These are phyloP conservation scores for Debaryomyces sp. DNA, from an alignment of 1,139 yeast genomes.

Conservation along the genomic window DNA sequence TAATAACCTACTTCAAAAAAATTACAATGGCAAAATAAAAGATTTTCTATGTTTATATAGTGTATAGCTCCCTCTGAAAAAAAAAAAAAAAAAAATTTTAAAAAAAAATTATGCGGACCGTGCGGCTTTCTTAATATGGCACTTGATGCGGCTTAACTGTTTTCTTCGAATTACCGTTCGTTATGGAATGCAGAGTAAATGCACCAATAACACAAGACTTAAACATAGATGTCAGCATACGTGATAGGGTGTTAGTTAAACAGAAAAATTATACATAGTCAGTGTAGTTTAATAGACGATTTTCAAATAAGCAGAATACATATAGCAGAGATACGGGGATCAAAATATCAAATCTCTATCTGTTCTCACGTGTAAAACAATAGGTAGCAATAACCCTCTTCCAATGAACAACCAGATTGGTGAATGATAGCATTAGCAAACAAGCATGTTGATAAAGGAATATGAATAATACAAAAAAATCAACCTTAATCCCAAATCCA, in stretches of 20 bases:
- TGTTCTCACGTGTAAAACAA: slow-evolving; percentile 3
- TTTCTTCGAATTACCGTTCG: background rate
- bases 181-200: background rate
- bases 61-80: slow-evolving; percentile 5
- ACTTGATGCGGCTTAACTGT: slow-evolving; percentile 4
- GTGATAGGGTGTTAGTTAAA: background rate
- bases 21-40: slow-evolving; percentile 1
- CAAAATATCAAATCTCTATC: background rate
- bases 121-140: slow-evolving; percentile 4
- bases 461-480: background rate
- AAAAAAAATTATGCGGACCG: slow-evolving; percentile 8
- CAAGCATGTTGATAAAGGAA: background rate
- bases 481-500: background rate
- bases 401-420: background rate
- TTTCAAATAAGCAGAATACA: background rate
- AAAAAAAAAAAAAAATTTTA: slow-evolving; percentile 5
- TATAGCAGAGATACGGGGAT: background rate
- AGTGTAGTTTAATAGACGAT: background rate
- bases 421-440: background rate
- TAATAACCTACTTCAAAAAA: background rate
- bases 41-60: slow-evolving; percentile 6
- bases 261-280: background rate
- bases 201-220: background rate
- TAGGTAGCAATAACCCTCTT: slow-evolving; percentile 4
- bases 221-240: background rate